These are phyloP conservation scores for Eimeria falciformis DNA, from an alignment of 169 alveolate genomes.

Conservation along the genomic window DNA sequence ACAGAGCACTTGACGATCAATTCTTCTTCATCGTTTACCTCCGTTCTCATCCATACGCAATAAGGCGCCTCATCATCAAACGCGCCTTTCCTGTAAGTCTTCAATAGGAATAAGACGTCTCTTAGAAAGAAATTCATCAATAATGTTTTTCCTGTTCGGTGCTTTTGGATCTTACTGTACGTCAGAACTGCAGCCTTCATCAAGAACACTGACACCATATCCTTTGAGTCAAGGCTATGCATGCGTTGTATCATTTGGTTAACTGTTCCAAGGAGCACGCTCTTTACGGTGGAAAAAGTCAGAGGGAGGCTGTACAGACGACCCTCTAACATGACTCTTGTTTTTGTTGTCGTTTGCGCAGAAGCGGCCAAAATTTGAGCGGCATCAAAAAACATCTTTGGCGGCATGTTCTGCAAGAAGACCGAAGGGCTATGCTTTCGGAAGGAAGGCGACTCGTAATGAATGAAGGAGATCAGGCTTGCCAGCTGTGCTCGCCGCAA, in stretches of 20 bases:
- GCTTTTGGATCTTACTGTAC: conserved; percentile 72
- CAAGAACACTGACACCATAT: conserved; percentile 57
- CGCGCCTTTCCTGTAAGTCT: conserved; percentile 12
- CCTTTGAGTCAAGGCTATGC: conserved; percentile 67
- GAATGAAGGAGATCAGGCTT: conserved; percentile 54
- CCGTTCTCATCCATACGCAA: conserved; percentile 54
- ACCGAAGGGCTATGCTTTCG: conserved; percentile 70
- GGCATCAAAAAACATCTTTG: conserved; percentile 73
- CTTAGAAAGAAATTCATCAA: conserved; percentile 55
- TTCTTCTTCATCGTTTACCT: background rate
- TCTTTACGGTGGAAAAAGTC: conserved; percentile 28
- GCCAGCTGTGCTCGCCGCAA: conserved; percentile 59
- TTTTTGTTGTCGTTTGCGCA: background rate
- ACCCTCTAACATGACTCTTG: conserved; percentile 59
- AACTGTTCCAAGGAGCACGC: conserved; percentile 34
- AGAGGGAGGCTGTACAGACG: conserved; percentile 72
- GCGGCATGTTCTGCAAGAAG: conserved; percentile 63
- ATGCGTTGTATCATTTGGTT: conserved; percentile 50
- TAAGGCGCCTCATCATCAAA: conserved; percentile 46
- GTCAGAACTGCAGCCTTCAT: conserved; percentile 46
- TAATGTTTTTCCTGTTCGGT: conserved; percentile 73
- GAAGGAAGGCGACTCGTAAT: conserved; percentile 44
- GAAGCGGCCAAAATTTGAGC: conserved; percentile 28
- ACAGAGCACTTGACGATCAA: conserved; percentile 49
- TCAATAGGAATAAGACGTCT: conserved; percentile 40